These are phyloP conservation scores for Xylaria digitata DNA, from an alignment of 2,329 filamentous ascomycete genomes.

Conservation along the genomic window DNA sequence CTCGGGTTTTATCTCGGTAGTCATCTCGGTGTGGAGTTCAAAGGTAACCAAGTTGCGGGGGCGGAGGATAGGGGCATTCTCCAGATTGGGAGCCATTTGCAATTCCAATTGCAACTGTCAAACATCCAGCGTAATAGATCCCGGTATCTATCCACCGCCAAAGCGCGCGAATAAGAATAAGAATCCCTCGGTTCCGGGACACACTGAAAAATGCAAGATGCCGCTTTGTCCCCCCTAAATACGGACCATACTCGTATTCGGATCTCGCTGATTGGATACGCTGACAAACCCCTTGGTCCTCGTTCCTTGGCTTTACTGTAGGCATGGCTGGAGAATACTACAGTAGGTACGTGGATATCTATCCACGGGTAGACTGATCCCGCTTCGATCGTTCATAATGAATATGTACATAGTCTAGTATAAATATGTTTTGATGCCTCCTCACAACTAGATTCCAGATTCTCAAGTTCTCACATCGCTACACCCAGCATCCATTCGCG, in stretches of 20 bases:
- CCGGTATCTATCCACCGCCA: neutral
- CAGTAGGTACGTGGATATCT: neutral
- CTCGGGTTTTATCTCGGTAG: neutral
- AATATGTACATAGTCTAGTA: neutral
- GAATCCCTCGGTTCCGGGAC: neutral
- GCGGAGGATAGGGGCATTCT: neutral
- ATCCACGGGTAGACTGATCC: neutral
- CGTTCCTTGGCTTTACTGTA: too few relatives aligned
- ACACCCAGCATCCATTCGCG: conserved; percentile 3
- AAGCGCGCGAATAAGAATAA: conserved; percentile 20
- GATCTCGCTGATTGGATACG: neutral
- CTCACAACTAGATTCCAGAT: neutral
- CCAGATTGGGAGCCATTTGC: neutral
- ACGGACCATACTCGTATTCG: conserved; percentile 18
- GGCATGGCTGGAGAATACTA: neutral
- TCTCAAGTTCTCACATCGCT: neutral
- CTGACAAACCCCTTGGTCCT: too few relatives aligned
- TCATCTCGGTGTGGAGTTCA: neutral
- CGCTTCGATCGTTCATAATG: neutral
- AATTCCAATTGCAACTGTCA: neutral
- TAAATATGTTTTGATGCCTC: neutral
- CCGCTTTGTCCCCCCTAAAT: neutral
- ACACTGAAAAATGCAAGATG: neutral
- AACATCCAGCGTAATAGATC: too few relatives aligned
- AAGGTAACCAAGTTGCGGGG: conserved; percentile 8